Base-by-base conservation (phyloP, 2,329 filamentous ascomycete species). In the Neopestalotiopsis clavispora region DNA sequence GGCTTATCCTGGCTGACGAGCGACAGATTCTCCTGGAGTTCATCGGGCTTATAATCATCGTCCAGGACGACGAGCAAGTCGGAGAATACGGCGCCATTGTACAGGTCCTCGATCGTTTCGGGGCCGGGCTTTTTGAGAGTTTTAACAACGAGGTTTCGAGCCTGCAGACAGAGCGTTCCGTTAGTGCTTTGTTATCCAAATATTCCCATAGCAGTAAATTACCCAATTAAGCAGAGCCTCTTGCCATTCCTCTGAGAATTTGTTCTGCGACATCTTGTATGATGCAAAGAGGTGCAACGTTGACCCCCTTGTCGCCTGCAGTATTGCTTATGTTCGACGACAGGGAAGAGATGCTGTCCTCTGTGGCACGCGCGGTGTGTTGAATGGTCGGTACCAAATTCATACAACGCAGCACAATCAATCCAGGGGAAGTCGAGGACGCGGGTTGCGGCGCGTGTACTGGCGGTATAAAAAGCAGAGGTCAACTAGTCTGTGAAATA, bases 41-140 rank as follows among this genome's bases (percentile, higher is more conserved):
- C 83, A 0, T 83, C 80, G 38, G 84, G 83, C 75, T 88, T 84
- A 75, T 90, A 91, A 69, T 84, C 81, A 42, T 84, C 76, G 73
- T 90, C 87, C 62, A 91, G 80, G 74, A 90, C 85, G 76, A 87
- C 83, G 69, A 90, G 84, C 61, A 90, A 83, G 71, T 87, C 80
- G 56, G 84, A 87, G 72, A 90, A 84, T 40, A 86, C 78, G 69
- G 85, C 78, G 67, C 87, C 87, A 72, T 90, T 88, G 75, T 81
- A 79, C 60, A 88, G 81, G 66, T 87, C 83, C 65, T 85, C 81
- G 65, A 87, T 79, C n/a, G 83, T 84, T 71, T 83, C 80, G 65
- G 86, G 78, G 38, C 83, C 71, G n/a, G 72, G 73, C 42, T 70
- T 71, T 63, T 72, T 71, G 6, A 72, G 69, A 40, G 75, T 70